These are phyloP conservation scores for Pyrenochaeta sp. DNA, from an alignment of 2,329 filamentous ascomycete species.

Conservation along the genomic window DNA sequence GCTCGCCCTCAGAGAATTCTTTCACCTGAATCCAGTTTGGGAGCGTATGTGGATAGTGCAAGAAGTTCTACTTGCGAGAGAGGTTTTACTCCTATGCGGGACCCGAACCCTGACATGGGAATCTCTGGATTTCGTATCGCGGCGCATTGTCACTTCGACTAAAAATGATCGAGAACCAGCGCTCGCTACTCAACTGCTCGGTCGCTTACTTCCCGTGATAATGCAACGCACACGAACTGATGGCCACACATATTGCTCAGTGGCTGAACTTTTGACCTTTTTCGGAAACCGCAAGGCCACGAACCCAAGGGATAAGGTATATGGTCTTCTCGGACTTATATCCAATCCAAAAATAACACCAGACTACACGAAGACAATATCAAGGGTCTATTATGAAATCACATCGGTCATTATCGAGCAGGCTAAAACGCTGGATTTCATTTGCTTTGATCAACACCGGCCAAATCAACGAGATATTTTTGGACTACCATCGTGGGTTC, in stretches of 20 bases:
- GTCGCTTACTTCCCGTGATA: no score
- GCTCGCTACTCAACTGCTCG: no score
- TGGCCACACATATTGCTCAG: not conserved
- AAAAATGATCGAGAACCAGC: no score
- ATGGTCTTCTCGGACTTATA: not conserved
- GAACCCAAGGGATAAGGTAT: not conserved
- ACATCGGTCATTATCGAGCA: not conserved
- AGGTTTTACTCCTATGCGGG: not conserved
- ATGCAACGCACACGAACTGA: no score
- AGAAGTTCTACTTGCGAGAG: not conserved
- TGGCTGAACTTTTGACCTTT: not conserved
- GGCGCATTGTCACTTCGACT: not conserved
- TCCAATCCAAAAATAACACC: not conserved
- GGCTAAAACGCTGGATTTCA: not conserved
- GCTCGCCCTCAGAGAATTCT: not conserved
- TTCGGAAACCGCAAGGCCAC: not conserved
- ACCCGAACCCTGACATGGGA: not conserved
- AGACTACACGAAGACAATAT: not conserved
- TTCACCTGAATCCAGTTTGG: not conserved
- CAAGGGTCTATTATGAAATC: not conserved
- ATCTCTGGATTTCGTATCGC: not conserved
- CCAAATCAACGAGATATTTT: not conserved
- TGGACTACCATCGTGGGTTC: not conserved
- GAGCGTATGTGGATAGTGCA: not conserved
- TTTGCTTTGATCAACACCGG: not conserved